Base-by-base conservation (phyloP, 2,329 filamentous ascomycete species). In the Metarhizium anisopliae region DNA sequence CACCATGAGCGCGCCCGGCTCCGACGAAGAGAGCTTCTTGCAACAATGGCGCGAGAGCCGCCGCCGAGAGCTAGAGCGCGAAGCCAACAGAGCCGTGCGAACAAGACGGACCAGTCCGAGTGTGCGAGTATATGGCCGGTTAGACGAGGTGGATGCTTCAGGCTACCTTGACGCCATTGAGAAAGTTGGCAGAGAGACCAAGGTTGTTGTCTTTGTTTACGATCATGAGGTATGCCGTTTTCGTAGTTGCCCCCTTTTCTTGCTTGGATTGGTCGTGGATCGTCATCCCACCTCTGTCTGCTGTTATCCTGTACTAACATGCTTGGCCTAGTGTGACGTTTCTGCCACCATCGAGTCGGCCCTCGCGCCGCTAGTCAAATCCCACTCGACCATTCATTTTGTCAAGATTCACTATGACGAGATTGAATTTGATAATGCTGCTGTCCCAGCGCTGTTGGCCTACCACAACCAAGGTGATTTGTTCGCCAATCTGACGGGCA, bases 121-220 rank as follows among this genome's bases (percentile, higher is more conserved):
- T 63, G 82, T 87, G 60, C 78, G 89, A 61, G 78, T 86, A 56
- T 97, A 88, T 68, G 94, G 94, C 25, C 82, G 80, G 13, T 75
- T 97, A 59, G 87, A 92, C 59, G 81, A 84, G 57, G 94, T 97
- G 1, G 92, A 97, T 75, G 93, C 90, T 7, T 77, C 87, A 60
- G 94, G 92, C 18, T 99, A 95, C 66, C 80, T 99, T n/a, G 92
- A 97, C 70, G 92, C 93, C 55, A 90, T 97, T 63, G 94, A 99
- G 74, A 94, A 90, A 72, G 90, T 93, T 4, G 79, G 84, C 43
- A 74, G 85, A 51, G 89, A 93, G 50, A 93, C 90, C 0, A 81
- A 88, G 3, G 92, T 97, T 2, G 87, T 96, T 2, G 94, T 99
- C 32, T 95, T 93, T 73, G 91, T 99, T 61, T 94, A 91, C 70